Evolutionary conservation across 78 protist species (phyloP), one percentile per base, ranked within the genome.

Genomic region (Polysphondylium violaceum): DNA sequence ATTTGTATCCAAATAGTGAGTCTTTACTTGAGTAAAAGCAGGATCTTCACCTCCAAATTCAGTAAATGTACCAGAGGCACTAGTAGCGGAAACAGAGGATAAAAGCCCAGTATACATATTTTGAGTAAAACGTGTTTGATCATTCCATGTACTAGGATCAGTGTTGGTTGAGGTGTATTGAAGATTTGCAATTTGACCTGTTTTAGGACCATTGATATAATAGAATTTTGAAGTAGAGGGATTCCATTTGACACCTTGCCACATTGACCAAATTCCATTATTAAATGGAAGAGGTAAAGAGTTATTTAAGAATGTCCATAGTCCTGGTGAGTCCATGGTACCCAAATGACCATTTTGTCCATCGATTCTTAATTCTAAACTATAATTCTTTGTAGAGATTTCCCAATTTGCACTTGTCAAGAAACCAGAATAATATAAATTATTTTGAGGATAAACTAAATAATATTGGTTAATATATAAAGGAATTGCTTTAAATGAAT

Each of bases 21-120:
- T 74, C 35, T 6, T 38, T 3, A 19, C 23, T 2, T 7, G 9
- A 2, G 23, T 5, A 38, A 74, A 74, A 2, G 35, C 8, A 33
- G 83, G 83, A 12, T 3, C 14, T 25, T 27, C 14, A 51, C 83
- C 83, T 38, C 83, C 83, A 74, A 33, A 74, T 40, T 74, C 56
- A 23, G 83, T 56, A 11, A 74, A 38, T 3, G 71, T 56, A 5
- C 69, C 41, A 36, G 44, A 17, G 25, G 65, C 53, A 23, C 55
- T 38, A 23, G 40, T 41, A n/a, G 51, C 51, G 23, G 19, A 50
- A 33, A 33, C 36, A 14, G 35, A n/a, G 27, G 61, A 21, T 5
- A 69, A 38, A 69, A 35, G 36, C 11, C 3, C 44, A 21, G 41
- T 27, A 50, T n/a, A n/a, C n/a, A n/a, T n/a, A 38, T 36, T 36